These are phyloP conservation scores for Holtermanniella nyarrowii DNA, from an alignment of 768 basidiomycete species.

Conservation along the genomic window DNA sequence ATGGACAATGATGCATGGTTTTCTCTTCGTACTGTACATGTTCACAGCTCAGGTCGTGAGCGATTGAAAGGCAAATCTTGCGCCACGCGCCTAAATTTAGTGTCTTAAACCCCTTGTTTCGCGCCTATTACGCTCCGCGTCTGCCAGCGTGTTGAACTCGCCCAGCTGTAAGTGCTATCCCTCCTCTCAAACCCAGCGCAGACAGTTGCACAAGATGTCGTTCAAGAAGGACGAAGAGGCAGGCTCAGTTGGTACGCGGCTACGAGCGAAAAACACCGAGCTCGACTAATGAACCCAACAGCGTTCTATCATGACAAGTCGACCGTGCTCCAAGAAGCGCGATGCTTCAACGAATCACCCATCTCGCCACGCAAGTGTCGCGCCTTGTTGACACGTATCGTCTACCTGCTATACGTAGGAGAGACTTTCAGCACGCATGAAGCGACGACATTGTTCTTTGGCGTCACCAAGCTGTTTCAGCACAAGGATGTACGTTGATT, in stretches of 20 bases:
- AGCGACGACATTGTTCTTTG: slow-evolving; percentile 95
- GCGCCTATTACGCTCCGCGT: no score
- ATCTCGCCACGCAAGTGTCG: slow-evolving; percentile 96
- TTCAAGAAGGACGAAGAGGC: slow-evolving; percentile 96
- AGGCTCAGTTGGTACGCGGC: slow-evolving; percentile 70
- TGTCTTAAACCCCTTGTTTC: no score
- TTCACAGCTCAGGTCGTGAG: no score
- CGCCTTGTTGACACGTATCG: slow-evolving; percentile 87
- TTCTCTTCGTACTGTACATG: background rate
- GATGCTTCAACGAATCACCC: slow-evolving; percentile 98
- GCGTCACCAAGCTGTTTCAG: slow-evolving; percentile 96
- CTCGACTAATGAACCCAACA: slow-evolving; percentile 6
- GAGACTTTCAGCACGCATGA: slow-evolving; percentile 92
- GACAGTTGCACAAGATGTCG: no score
- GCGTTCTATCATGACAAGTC: slow-evolving; percentile 66
- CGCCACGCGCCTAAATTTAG: no score
- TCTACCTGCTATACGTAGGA: slow-evolving; percentile 91
- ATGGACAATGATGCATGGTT: background rate
- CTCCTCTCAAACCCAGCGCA: no score
- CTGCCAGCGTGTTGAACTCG: no score
- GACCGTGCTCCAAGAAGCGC: slow-evolving; percentile 93
- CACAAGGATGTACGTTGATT: slow-evolving; percentile 80
- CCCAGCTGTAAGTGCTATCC: no score
- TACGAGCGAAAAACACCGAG: slow-evolving; percentile 37
- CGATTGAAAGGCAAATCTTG: no score